Base-by-base conservation (phyloP, 2,329 filamentous ascomycete genomes). In the Exophiala calicioides region DNA sequence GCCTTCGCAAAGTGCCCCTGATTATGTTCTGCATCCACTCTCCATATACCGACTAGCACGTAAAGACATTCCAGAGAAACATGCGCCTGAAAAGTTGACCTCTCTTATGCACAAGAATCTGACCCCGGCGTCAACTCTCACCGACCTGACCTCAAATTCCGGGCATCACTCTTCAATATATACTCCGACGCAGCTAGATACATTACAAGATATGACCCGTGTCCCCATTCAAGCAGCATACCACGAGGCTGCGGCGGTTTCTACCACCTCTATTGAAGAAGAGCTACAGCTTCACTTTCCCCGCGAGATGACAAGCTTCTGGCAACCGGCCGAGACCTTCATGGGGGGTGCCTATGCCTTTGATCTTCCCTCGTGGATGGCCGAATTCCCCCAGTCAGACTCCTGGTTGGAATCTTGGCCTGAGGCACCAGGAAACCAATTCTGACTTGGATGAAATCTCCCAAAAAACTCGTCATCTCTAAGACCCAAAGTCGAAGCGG, bases 11-110 rank as follows among this genome's bases (percentile, higher is more conserved):
- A 52, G 49, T 36, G 52, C 57, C 2, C 59, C 59, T 3, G 59
- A 60, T 19, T 60, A 61, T 16, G 59, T 61, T 9, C 52, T 61
- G 2, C 60, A 61, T 21, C 59, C 59, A 1, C 23, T 61, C 9
- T 60, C 59, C 5, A 61, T 61, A 12, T 61, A 56, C 24, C 53
- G 58, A 18, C 55, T 61, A 52, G 58, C 59, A 1, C 52, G 59
- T 10, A 60, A 58, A 38, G 53, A 55, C 7, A 58, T 61, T 8
- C 55, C 56, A 2, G 59, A 61, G 41, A 31, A 55, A 36, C 58
- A 61, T 34, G 59, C 58, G 5, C 57, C 56, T 9, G 59, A 61
- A 15, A 39, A 39, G 36, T 26, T 15, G 5, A 6, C 13, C 5
- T 33, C 30, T 7, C 30, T 13, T 6, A 12, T 15, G 30, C 6